Evolutionary conservation across 75 land plant genomes (phyloP).

Genomic region (Sequoiadendron giganteum): DNA sequence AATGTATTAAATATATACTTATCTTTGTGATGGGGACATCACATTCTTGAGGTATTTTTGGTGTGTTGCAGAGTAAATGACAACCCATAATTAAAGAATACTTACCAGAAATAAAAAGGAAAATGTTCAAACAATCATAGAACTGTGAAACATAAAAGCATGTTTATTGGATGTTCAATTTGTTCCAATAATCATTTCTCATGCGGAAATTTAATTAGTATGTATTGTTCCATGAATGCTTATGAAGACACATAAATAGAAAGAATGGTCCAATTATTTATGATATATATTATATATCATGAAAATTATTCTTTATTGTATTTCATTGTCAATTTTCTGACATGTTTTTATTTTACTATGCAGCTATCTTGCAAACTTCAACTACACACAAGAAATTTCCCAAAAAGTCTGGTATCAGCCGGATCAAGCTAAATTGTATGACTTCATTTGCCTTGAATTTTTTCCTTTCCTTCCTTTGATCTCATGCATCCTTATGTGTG

Average conservation of each 20-base stretch:
- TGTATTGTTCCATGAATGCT: neutral
- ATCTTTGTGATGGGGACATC: no score
- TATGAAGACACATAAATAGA: neutral
- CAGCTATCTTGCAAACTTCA: conserved; percentile 83
- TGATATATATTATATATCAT: neutral
- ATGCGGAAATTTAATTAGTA: neutral
- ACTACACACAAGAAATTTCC: conserved; percentile 63
- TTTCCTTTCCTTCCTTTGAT: neutral
- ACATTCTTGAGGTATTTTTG: neutral
- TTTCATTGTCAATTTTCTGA: neutral
- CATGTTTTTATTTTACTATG: conserved; percentile 13
- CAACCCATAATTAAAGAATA: neutral
- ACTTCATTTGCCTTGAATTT: neutral
- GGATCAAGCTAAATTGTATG: conserved; percentile 81
- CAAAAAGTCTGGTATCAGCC: conserved; percentile 62
- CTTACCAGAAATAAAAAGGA: neutral
- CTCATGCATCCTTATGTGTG: neutral
- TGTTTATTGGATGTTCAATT: neutral
- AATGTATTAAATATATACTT: no score
- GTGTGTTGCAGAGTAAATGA: neutral
- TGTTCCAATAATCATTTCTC: neutral
- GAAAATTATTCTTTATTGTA: neutral
- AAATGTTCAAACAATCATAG: neutral
- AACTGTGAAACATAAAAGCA: neutral
- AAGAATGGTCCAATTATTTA: neutral